Conservation (phyloP, 2,329 filamentous ascomycete genomes). For the Fusarium buxicola region DNA sequence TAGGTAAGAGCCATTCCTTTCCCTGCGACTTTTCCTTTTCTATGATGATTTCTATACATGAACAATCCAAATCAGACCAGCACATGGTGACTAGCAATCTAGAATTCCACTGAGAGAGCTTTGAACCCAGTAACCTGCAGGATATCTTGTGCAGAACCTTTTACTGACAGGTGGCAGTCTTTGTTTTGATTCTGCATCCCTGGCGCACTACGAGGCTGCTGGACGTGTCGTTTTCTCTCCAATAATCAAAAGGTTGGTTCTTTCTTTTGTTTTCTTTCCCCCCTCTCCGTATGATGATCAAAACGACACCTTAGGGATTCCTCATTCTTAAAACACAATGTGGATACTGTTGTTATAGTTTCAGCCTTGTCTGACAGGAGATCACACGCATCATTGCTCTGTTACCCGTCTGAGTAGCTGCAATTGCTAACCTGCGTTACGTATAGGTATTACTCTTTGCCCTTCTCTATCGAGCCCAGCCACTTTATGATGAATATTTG, state of each 20-base stretch:
- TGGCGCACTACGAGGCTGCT: slow-evolving; percentile 15
- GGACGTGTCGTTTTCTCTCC: slow-evolving; percentile 15
- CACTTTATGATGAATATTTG: slow-evolving; percentile 71
- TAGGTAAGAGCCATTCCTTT: slow-evolving; percentile 39
- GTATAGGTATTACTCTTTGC: slow-evolving; percentile 56
- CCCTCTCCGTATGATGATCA: slow-evolving; percentile 67
- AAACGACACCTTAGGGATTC: slow-evolving; percentile 73
- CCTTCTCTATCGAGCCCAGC: slow-evolving; percentile 20
- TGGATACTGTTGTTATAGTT: slow-evolving; percentile 71
- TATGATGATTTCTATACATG: slow-evolving; percentile 55
- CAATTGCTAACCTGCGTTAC: slow-evolving; percentile 53
- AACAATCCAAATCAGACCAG: slow-evolving; percentile 75
- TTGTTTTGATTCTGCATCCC: slow-evolving; percentile 3
- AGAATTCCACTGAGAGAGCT: slow-evolving; percentile 68
- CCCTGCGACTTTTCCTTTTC: slow-evolving; percentile 27
- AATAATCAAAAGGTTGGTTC: slow-evolving; percentile 60
- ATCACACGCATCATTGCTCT: slow-evolving; percentile 44
- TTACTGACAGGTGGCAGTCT: slow-evolving; percentile 35
- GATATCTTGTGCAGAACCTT: slow-evolving; percentile 1
- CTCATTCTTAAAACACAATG: slow-evolving; percentile 75
- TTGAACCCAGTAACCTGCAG: slow-evolving; percentile 35
- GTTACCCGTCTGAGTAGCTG: slow-evolving; percentile 15
- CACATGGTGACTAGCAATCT: slow-evolving; percentile 65
- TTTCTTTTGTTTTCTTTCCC: slow-evolving; percentile 9
- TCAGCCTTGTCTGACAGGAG: slow-evolving; percentile 76